Conservation (phyloP, 2,329 filamentous ascomycete genomes). For the Pyrenophora tritici-repentis region DNA sequence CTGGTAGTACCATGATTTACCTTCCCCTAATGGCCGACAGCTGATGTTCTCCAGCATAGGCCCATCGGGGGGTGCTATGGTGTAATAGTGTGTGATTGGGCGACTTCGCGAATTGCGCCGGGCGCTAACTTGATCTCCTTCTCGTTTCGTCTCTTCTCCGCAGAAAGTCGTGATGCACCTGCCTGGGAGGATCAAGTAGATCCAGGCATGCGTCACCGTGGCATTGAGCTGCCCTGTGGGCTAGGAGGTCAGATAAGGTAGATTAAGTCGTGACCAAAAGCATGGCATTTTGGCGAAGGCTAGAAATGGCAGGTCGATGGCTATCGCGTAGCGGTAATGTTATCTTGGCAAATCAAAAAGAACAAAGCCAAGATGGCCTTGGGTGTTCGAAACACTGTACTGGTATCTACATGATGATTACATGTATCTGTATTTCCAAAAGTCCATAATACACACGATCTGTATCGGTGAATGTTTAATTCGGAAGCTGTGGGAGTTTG, state of each 20-base stretch:
- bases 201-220: constrained; percentile 2
- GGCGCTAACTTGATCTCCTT: constrained; percentile 23
- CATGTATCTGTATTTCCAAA: too few species aligned
- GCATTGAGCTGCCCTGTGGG: constrained; percentile 3
- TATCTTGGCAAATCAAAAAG: constrained; percentile 6
- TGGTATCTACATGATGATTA: neutral
- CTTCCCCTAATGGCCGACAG: constrained; percentile 18
- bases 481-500: too few species aligned
- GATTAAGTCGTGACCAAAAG: constrained; percentile 14
- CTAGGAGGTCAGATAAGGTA: constrained; percentile 17
- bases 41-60: constrained; percentile 7
- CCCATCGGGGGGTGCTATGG: neutral
- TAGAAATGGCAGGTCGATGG: neutral
- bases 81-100: constrained; percentile 13
- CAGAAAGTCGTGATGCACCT: constrained; percentile 15
- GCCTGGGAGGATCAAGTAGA: constrained; percentile 19
- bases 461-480: too few species aligned
- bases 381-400: neutral
- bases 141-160: constrained; percentile 20
- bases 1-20: constrained; percentile 4
- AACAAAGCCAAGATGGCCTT: neutral
- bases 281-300: constrained; percentile 8
- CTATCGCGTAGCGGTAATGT: constrained; percentile 15
- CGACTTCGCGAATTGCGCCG: constrained; percentile 12
- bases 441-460: too few species aligned